Conservation (phyloP, 805 yeast species). For the Peterozyma xylosa region DNA sequence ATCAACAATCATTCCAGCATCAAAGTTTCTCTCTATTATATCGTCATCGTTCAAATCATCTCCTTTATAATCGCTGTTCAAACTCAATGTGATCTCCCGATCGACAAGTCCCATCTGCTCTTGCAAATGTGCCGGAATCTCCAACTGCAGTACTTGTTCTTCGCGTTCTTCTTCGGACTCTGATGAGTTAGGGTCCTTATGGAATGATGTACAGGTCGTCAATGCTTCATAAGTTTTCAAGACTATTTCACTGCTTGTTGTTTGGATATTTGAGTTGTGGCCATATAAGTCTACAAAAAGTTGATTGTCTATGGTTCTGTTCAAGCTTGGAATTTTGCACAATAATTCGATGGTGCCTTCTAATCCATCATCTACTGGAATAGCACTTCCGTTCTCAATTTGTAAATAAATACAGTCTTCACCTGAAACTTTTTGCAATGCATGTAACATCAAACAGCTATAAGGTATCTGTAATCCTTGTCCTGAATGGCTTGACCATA, state of each 20-base stretch:
- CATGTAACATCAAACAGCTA: conserved; percentile 10
- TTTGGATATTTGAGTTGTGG: neutral
- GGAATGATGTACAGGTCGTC: conserved; percentile 29
- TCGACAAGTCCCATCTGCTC: neutral
- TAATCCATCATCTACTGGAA: conserved; percentile 7
- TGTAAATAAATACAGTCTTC: conserved; percentile 9
- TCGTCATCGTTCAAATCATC: neutral
- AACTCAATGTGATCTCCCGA: neutral
- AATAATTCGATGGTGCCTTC: neutral
- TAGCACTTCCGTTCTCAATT: conserved; percentile 6
- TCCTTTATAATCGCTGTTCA: neutral
- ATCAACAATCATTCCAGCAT: conserved; percentile 17
- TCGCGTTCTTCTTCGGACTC: conserved; percentile 6
- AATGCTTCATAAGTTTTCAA: conserved; percentile 24
- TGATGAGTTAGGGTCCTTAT: conserved; percentile 21
- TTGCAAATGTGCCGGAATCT: neutral
- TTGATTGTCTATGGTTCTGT: neutral
- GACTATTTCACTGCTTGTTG: neutral
- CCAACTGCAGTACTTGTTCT: neutral
- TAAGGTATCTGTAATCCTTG: conserved; percentile 12
- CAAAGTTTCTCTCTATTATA: conserved; percentile 2
- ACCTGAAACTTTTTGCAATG: conserved; percentile 3
- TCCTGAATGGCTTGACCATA: conserved; percentile 7
- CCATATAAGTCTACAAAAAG: neutral
- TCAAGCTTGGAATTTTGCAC: neutral